Evolutionary conservation across 257 asterid genomes (phyloP), one percentile per base, ranked within the genome.

Genomic region (Solanum lycopersicoides): DNA sequence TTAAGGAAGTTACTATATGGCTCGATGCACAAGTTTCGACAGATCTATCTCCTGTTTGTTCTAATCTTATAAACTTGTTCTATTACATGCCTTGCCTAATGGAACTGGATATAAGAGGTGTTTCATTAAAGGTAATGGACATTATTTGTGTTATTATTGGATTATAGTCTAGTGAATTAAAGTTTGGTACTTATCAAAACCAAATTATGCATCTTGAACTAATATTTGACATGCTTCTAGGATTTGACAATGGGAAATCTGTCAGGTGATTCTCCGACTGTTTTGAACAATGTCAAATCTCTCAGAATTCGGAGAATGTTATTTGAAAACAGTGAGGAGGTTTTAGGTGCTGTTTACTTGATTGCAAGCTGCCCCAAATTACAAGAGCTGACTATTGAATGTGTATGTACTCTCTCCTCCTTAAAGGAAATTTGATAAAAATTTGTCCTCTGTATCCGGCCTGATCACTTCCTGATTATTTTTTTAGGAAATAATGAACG

Each of bases 351-450:
- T 86, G 90, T 93, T 82, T 94, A 93, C 89, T 91, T 93, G 93
- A 93, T 94, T 87, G 69, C 93, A 89, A 94, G 94, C 88, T 93
- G 92, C 88, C 94, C 94, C 15, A 90, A 86, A 87, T 74, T 94
- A 73, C 95, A 93, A 69, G 88, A 88, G 87, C 94, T 94, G 12
- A 90, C 89, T 88, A 90, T 92, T 87, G 92, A 91, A 2, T 75
- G 59, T 75, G 83, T 75, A 41, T 2, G 35, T 16, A 23, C 83
- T 75, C 83, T 50, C 20, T 75, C 25, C 15, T 41, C 15, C 4
- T 5, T 39, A 4, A 21, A 75, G 45, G 23, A 3, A 28, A 75
- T 7, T 75, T 7, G 44, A 75, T 21, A 74, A 12, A 9, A 7
- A 37, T 8, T 34, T 39, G 37, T 71, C 42, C 20, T 30, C 6